phyloP scores from a whole-genome alignment of 768 basidiomycete species.

The Podaxis sp. region DNA sequence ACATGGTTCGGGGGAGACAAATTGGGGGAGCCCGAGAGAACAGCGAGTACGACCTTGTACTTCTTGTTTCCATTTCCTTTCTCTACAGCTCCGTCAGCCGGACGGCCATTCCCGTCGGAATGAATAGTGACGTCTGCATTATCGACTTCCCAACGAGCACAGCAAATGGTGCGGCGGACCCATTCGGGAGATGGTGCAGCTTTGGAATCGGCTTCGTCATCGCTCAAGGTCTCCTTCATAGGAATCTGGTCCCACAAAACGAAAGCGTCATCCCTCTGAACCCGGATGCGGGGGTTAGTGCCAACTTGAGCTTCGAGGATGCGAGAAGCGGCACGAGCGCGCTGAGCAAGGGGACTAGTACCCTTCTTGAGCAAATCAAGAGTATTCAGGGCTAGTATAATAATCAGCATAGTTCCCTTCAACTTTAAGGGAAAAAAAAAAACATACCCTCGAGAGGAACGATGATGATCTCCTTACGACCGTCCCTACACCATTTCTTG shows the following conservation, averaged over 20 bases:
- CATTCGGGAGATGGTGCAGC: constrained; percentile 66
- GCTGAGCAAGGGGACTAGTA: constrained; percentile 70
- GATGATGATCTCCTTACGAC: constrained; percentile 75
- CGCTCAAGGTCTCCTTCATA: constrained; percentile 32
- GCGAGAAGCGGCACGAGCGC: constrained; percentile 84
- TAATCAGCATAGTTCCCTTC: background rate
- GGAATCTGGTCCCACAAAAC: constrained; percentile 77
- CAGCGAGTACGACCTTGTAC: constrained; percentile 63
- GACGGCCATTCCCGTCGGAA: constrained; percentile 5
- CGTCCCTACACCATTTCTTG: constrained; percentile 80
- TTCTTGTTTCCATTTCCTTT: constrained; percentile 17
- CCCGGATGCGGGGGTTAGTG: constrained; percentile 74
- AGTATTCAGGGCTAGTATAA: constrained; percentile 74
- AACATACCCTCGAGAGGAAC: constrained; percentile 84
- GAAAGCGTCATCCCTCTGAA: constrained; percentile 81
- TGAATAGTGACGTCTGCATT: constrained; percentile 35
- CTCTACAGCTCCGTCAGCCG: background rate
- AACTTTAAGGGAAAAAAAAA: constrained; percentile 2
- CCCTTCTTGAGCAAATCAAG: constrained; percentile 94
- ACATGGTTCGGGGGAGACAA: constrained; percentile 34
- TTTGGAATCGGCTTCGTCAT: constrained; percentile 29
- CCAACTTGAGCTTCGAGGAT: constrained; percentile 88
- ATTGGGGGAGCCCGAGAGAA: constrained; percentile 36
- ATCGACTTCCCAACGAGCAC: constrained; percentile 73
- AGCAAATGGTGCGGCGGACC: constrained; percentile 83